Percentiles rank a stretch among this genome's conserved stretches.
phyloP scores from a whole-genome alignment of 2,329 filamentous ascomycete genomes.

The Fusarium nodosum region DNA sequence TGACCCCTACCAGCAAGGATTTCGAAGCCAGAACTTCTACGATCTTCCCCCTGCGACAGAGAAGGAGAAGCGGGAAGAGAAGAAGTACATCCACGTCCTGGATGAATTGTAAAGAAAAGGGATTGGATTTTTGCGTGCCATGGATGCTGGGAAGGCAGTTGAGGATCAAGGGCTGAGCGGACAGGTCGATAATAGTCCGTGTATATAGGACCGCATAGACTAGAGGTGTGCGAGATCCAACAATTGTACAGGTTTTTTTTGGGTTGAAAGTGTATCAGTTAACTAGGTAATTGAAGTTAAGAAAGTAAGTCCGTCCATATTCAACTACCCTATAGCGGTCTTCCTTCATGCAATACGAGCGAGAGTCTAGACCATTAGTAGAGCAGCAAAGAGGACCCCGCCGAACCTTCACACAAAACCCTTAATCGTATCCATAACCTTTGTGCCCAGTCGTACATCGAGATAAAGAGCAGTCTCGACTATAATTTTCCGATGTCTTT shows the following conservation, averaged over 20 bases:
- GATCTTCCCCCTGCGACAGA: constrained; percentile 95
- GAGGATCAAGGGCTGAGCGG: constrained; percentile 34
- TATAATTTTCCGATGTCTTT: constrained; percentile 46
- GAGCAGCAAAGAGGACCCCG: constrained; percentile 31
- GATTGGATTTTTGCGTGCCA: constrained; percentile 27
- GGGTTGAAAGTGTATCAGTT: constrained; percentile 32
- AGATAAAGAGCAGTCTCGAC: constrained; percentile 12
- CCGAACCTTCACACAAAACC: constrained; percentile 36
- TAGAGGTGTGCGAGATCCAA: constrained; percentile 49
- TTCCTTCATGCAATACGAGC: constrained; percentile 1
- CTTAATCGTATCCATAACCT: constrained; percentile 6
- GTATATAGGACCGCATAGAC: constrained; percentile 54
- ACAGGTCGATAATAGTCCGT: constrained; percentile 43
- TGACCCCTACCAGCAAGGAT: constrained; percentile 76
- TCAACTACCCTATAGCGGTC: constrained; percentile 36
- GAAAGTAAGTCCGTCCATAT: background rate
- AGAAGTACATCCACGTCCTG: constrained; percentile 95
- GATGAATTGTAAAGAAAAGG: constrained; percentile 77
- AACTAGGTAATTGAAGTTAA: background rate
- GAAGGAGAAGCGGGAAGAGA: constrained; percentile 93
- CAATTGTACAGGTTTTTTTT: constrained; percentile 52
- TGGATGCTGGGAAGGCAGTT: constrained; percentile 37
- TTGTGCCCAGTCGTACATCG: background rate
- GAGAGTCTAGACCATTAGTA: constrained; percentile 22
- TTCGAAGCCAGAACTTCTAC: constrained; percentile 88